Evolutionary conservation across 768 basidiomycete genomes (phyloP).

Genomic region (Pisolithus microcarpus): DNA sequence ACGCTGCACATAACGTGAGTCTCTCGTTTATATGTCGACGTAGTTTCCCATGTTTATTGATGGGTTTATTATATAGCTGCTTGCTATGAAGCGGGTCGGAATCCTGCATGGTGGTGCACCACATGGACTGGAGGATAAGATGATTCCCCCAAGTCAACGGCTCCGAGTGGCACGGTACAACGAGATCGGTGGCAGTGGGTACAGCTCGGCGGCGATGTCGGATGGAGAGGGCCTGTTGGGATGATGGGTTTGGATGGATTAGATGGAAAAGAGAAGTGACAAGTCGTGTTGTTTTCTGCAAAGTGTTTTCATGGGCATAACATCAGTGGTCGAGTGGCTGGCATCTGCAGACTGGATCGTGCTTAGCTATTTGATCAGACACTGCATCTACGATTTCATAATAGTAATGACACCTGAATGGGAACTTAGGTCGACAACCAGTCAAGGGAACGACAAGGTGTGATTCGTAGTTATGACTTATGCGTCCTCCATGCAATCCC

Average conservation of each 20-base stretch:
- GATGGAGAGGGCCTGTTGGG: constrained; percentile 50
- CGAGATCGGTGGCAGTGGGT: constrained; percentile 43
- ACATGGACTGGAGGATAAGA: constrained; percentile 52
- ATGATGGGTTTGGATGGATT: constrained; percentile 10
- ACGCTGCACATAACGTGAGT: constrained; percentile 78
- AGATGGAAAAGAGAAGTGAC: too few species aligned
- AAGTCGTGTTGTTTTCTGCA: too few species aligned
- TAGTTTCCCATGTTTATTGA: constrained; percentile 4
- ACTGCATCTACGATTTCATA: too few species aligned
- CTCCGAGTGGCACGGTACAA: constrained; percentile 61
- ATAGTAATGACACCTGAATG: too few species aligned
- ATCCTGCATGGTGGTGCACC: constrained; percentile 46
- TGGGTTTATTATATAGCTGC: constrained; percentile 7
- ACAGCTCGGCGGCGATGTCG: constrained; percentile 49
- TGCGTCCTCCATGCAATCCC: too few species aligned
- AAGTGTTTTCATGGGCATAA: too few species aligned
- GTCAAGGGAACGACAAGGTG: too few species aligned
- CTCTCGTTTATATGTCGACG: neutral
- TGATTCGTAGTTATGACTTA: too few species aligned
- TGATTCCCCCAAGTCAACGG: constrained; percentile 66
- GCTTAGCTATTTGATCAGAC: too few species aligned
- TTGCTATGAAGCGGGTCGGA: constrained; percentile 53
- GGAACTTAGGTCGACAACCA: too few species aligned
- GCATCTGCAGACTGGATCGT: too few species aligned
- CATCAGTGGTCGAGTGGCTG: too few species aligned